Evolutionary conservation across 495 filamentous ascomycete genomes (phyloP).

Genomic region (Zalerion maritima): DNA sequence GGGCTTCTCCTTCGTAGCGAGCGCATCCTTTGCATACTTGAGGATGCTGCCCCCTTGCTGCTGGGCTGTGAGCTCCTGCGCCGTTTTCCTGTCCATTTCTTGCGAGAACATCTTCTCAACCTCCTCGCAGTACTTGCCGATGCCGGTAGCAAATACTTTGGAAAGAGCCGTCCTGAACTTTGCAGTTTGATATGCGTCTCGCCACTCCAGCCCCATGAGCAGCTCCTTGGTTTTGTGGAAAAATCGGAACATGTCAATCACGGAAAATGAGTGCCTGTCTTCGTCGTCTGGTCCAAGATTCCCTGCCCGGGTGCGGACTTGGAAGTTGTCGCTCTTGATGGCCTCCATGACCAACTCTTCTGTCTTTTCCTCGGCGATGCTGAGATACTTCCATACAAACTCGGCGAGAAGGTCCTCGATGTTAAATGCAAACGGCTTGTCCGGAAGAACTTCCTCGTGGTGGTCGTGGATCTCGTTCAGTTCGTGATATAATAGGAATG

Average conservation of each 20-base stretch:
- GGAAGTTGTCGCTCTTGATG: slow-evolving; percentile 74
- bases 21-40: slow-evolving; percentile 88
- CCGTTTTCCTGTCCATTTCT: slow-evolving; percentile 84
- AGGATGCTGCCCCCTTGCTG: slow-evolving; percentile 86
- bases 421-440: slow-evolving; percentile 58
- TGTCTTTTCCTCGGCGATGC: slow-evolving; percentile 61
- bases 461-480: slow-evolving; percentile 70
- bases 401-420: slow-evolving; percentile 74
- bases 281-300: slow-evolving; percentile 56
- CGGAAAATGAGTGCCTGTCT: slow-evolving; percentile 79
- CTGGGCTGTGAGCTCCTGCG: slow-evolving; percentile 82
- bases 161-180: slow-evolving; percentile 95
- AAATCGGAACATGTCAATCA: slow-evolving; percentile 85
- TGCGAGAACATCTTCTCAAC: slow-evolving; percentile 73
- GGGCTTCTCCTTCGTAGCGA: slow-evolving; percentile 82
- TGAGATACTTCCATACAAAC: slow-evolving; percentile 94
- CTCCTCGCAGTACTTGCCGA: slow-evolving; percentile 83
- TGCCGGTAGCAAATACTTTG: slow-evolving; percentile 68
- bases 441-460: slow-evolving; percentile 54
- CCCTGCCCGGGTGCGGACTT: slow-evolving; percentile 44
- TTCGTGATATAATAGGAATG: slow-evolving; percentile 84
- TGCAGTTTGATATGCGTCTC: slow-evolving; percentile 82
- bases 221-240: slow-evolving; percentile 86
- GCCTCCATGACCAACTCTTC: slow-evolving; percentile 79
- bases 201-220: slow-evolving; percentile 75